Conservation (phyloP, 2,329 filamentous ascomycete genomes). For the Beauveria sp. region DNA sequence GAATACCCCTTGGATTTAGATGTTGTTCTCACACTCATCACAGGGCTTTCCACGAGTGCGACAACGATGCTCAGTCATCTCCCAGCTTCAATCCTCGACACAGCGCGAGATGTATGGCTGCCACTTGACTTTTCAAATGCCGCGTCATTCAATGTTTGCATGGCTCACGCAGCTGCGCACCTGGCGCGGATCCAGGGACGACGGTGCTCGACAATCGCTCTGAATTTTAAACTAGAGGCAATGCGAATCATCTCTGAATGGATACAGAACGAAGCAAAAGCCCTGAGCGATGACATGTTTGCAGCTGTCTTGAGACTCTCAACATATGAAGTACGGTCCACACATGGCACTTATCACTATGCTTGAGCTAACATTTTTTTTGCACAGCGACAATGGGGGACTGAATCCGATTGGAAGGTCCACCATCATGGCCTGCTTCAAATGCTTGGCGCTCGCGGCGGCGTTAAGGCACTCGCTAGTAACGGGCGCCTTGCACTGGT, state of each 20-base stretch:
- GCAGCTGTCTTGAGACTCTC: neutral
- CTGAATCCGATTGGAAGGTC: no score
- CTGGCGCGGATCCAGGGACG: slow-evolving; percentile 25
- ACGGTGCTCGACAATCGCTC: slow-evolving; percentile 18
- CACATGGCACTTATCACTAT: no score
- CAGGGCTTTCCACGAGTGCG: slow-evolving; percentile 9
- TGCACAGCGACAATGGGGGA: no score
- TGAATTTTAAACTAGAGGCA: slow-evolving; percentile 27
- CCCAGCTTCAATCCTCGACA: slow-evolving; percentile 23
- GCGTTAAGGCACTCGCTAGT: no score
- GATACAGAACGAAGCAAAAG: slow-evolving; percentile 21
- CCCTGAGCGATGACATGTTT: slow-evolving; percentile 24
- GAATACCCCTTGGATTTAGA: no score
- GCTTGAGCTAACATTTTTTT: no score
- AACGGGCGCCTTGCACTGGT: no score
- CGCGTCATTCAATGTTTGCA: slow-evolving; percentile 31
- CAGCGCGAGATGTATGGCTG: slow-evolving; percentile 33
- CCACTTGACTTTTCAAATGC: slow-evolving; percentile 33
- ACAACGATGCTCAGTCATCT: slow-evolving; percentile 25
- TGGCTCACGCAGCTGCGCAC: slow-evolving; percentile 33
- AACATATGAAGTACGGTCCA: slow-evolving; percentile 1
- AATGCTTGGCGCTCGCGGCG: no score
- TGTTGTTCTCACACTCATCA: no score
- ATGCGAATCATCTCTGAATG: slow-evolving; percentile 26
- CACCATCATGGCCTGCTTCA: no score